phyloP scores from a whole-genome alignment of 2,329 filamentous ascomycete species.

The Periconia macrospinosa region DNA sequence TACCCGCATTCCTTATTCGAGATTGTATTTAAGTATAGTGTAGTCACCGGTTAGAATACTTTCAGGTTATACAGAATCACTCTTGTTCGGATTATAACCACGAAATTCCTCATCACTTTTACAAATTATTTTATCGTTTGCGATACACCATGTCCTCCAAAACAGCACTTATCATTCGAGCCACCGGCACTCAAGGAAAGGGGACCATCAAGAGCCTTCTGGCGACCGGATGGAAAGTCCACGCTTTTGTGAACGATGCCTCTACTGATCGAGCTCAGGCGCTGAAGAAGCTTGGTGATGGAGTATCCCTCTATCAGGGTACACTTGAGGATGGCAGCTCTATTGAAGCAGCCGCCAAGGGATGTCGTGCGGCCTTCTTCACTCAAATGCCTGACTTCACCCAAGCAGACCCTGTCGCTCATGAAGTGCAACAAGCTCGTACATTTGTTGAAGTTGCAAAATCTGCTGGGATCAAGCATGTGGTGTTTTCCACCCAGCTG shows the following conservation, averaged over 20 bases:
- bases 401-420: constrained; percentile 9
- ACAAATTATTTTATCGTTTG: background rate
- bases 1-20: background rate
- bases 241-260: constrained; percentile 37
- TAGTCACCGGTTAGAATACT: too few relatives aligned
- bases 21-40: too few relatives aligned
- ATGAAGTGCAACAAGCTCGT: constrained; percentile 18
- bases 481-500: constrained; percentile 29
- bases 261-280: constrained; percentile 24
- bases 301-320: constrained; percentile 32
- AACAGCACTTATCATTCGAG: constrained; percentile 20
- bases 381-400: constrained; percentile 23
- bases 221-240: constrained; percentile 27
- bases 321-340: constrained; percentile 31
- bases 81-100: background rate
- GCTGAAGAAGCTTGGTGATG: constrained; percentile 27
- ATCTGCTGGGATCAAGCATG: constrained; percentile 31
- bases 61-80: background rate
- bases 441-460: constrained; percentile 30
- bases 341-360: constrained; percentile 28
- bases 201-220: constrained; percentile 30
- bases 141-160: constrained; percentile 13
- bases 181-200: constrained; percentile 22
- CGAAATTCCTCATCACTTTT: background rate
- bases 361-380: constrained; percentile 33